These are phyloP conservation scores for Musa beccarii DNA, from an alignment of 176 grass and related monocot species.

Conservation along the genomic window DNA sequence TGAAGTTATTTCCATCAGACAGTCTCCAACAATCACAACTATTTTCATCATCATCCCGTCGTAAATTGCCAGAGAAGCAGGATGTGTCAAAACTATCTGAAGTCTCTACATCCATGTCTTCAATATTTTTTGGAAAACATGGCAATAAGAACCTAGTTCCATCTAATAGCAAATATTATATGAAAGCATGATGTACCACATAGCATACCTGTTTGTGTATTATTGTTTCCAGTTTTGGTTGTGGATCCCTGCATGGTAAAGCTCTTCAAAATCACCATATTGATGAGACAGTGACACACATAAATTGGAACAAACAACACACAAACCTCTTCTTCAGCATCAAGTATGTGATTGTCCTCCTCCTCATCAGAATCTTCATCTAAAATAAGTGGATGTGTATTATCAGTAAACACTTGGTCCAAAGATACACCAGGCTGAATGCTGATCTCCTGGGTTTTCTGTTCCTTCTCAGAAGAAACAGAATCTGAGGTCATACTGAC, in stretches of 20 bases:
- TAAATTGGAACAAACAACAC: background rate
- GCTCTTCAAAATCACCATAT: too few species aligned
- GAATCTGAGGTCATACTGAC: slow-evolving; percentile 36
- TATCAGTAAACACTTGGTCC: slow-evolving; percentile 25
- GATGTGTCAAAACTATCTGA: slow-evolving; percentile 68
- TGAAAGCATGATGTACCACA: background rate
- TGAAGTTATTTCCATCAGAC: slow-evolving; percentile 82
- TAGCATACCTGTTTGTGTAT: slow-evolving; percentile 43
- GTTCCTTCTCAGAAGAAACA: slow-evolving; percentile 33
- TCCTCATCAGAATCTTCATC: slow-evolving; percentile 93
- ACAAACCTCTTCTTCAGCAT: slow-evolving; percentile 47
- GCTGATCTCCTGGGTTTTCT: slow-evolving; percentile 29
- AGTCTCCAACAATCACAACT: slow-evolving; percentile 63
- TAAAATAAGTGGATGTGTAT: slow-evolving; percentile 35
- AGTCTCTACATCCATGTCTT: slow-evolving; percentile 22
- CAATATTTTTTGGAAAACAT: background rate
- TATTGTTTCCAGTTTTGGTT: slow-evolving; percentile 37
- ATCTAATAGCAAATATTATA: background rate
- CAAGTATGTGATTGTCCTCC: slow-evolving; percentile 65
- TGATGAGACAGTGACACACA: background rate
- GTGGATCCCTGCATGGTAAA: slow-evolving; percentile 21
- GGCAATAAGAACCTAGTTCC: slow-evolving; percentile 10
- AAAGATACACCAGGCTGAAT: slow-evolving; percentile 23
- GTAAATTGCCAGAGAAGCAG: slow-evolving; percentile 60
- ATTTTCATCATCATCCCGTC: slow-evolving; percentile 60